These are phyloP conservation scores for Aphanoascus verrucosus DNA, from an alignment of 2,329 filamentous ascomycete genomes.

Conservation along the genomic window DNA sequence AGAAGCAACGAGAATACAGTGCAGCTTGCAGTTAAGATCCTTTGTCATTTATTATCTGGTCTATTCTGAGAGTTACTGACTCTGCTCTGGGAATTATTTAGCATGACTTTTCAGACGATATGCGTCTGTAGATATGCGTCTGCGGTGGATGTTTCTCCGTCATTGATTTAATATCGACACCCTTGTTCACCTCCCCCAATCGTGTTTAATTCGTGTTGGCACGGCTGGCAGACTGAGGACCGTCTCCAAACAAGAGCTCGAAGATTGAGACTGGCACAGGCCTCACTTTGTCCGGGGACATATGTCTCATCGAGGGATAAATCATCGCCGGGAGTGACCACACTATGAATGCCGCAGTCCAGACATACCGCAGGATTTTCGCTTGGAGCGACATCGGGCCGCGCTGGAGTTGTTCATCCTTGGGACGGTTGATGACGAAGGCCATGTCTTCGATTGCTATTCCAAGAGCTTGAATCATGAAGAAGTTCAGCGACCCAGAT, in stretches of 20 bases:
- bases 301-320: constrained; percentile 7
- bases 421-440: not conserved
- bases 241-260: not conserved
- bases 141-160: no score
- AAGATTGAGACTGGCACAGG: constrained; percentile 5
- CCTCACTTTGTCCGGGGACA: not conserved
- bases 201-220: no score
- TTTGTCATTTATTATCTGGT: no score
- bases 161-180: no score
- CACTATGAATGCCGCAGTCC: constrained; percentile 9
- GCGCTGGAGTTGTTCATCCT: not conserved
- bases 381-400: not conserved
- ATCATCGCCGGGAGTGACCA: constrained; percentile 8
- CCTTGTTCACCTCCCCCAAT: no score
- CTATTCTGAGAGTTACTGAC: no score
- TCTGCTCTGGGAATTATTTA: no score
- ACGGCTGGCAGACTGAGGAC: not conserved
- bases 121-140: no score
- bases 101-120: no score
- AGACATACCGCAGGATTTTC: constrained; percentile 10
- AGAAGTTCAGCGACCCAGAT: constrained; percentile 11
- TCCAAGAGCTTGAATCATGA: constrained; percentile 9
- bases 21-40: no score
- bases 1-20: no score
- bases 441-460: constrained; percentile 12